Percentiles rank a stretch among this genome's conserved stretches.
Evolutionary conservation across 495 filamentous ascomycete species (phyloP).

Genomic region (Xylaria palmicola): DNA sequence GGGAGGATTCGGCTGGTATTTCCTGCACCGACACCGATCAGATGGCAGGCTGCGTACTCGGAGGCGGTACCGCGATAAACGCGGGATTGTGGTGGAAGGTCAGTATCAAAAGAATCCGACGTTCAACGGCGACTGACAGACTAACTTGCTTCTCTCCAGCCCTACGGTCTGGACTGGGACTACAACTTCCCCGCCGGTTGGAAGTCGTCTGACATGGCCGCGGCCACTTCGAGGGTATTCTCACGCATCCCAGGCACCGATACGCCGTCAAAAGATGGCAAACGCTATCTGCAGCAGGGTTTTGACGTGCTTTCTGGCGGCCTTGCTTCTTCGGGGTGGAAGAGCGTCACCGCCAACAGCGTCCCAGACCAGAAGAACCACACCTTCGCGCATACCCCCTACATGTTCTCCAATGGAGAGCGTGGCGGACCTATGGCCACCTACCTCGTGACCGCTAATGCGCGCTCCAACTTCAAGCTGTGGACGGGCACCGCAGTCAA

Average conservation of each 20-base stretch:
- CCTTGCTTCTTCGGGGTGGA: constrained; percentile 60
- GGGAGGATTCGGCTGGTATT: constrained; percentile 60
- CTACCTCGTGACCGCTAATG: constrained; percentile 65
- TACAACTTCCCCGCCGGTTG: constrained; percentile 72
- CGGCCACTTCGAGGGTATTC: constrained; percentile 61
- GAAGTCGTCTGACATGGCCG: constrained; percentile 62
- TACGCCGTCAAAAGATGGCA: constrained; percentile 64
- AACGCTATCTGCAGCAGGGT: constrained; percentile 65
- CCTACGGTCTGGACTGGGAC: constrained; percentile 62
- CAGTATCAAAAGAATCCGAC: constrained; percentile 14
- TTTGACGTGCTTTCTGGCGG: constrained; percentile 59
- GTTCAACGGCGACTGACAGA: neutral
- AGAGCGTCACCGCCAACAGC: constrained; percentile 58
- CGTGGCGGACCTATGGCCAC: constrained; percentile 72
- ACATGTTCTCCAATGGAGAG: constrained; percentile 66
- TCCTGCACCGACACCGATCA: constrained; percentile 68
- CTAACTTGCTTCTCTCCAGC: too few species aligned
- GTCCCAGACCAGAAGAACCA: constrained; percentile 64
- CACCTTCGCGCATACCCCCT: constrained; percentile 64
- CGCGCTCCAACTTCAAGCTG: constrained; percentile 64
- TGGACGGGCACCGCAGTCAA: constrained; percentile 64
- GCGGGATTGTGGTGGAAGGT: constrained; percentile 59
- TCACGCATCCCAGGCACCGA: constrained; percentile 68
- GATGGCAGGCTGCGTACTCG: constrained; percentile 76
- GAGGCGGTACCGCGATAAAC: constrained; percentile 76